These are phyloP conservation scores for Tolypocladium inflatum DNA, from an alignment of 2,329 filamentous ascomycete species.

Conservation along the genomic window DNA sequence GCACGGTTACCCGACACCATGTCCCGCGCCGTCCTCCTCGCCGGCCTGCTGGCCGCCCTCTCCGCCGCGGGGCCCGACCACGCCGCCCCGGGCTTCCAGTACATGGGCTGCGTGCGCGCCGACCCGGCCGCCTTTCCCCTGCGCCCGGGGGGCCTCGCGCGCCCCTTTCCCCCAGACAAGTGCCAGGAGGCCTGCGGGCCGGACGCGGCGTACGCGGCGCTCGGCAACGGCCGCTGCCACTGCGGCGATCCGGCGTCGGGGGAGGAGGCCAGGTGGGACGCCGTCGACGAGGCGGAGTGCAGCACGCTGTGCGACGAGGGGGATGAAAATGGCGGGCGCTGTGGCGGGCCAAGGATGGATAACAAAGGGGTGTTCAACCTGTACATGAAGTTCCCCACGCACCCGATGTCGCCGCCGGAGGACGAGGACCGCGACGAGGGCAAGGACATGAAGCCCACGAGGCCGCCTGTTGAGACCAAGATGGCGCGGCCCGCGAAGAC, in stretches of 20 bases:
- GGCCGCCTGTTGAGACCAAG: not conserved
- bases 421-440: not conserved
- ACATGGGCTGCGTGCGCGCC: constrained; percentile 18
- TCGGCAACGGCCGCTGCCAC: constrained; percentile 11
- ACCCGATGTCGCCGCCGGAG: not conserved
- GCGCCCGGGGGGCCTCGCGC: constrained; percentile 5
- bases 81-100: constrained; percentile 11
- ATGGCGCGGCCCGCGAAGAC: not conserved
- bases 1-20: constrained; percentile 4
- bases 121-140: constrained; percentile 9
- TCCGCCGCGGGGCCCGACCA: constrained; percentile 10
- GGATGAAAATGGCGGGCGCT: constrained; percentile 10
- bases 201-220: constrained; percentile 9
- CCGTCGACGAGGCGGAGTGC: constrained; percentile 13
- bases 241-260: constrained; percentile 8
- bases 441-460: not conserved
- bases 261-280: constrained; percentile 2
- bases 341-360: constrained; percentile 12
- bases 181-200: constrained; percentile 11
- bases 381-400: constrained; percentile 2
- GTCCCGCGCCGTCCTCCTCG: constrained; percentile 7
- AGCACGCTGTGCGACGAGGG: constrained; percentile 7
- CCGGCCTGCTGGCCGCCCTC: constrained; percentile 14
- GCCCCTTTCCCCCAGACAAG: constrained; percentile 8
- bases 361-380: constrained; percentile 8